phyloP scores from a whole-genome alignment of 2,329 filamentous ascomycete genomes.

The Talaromyces sp. region DNA sequence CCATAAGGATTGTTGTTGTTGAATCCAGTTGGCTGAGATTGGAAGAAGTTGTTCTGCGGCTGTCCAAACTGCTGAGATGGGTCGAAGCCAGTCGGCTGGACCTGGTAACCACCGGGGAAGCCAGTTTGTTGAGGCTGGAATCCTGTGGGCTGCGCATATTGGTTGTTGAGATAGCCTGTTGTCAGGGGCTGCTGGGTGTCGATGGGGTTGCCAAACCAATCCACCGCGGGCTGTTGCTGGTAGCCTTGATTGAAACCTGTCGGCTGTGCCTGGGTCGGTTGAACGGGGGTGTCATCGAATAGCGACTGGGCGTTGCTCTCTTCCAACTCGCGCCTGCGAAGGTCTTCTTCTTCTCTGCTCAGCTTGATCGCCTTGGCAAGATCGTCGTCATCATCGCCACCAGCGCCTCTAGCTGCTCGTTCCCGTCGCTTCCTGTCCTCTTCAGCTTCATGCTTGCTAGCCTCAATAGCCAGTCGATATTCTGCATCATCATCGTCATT shows the following conservation, averaged over 20 bases:
- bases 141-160: conserved; percentile 74
- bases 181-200: conserved; percentile 67
- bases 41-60: conserved; percentile 39
- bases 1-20: conserved; percentile 55
- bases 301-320: conserved; percentile 77
- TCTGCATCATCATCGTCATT: conserved; percentile 83
- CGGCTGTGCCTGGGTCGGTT: conserved; percentile 64
- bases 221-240: conserved; percentile 91
- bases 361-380: conserved; percentile 91
- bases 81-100: conserved; percentile 66
- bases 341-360: conserved; percentile 84
- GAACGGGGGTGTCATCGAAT: conserved; percentile 72
- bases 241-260: conserved; percentile 97
- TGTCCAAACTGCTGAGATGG: conserved; percentile 41
- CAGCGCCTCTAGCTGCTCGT: conserved; percentile 45
- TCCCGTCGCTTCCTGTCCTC: conserved; percentile 74
- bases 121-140: conserved; percentile 60
- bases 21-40: conserved; percentile 55
- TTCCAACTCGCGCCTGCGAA: conserved; percentile 79
- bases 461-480: conserved; percentile 84
- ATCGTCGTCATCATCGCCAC: conserved; percentile 75
- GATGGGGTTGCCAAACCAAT: conserved; percentile 95
- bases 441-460: conserved; percentile 91
- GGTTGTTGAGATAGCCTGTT: conserved; percentile 62
- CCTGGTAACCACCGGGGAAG: conserved; percentile 61